Conservation (phyloP, 129 eudicot genomes). For the Flaveria trinervia region DNA sequence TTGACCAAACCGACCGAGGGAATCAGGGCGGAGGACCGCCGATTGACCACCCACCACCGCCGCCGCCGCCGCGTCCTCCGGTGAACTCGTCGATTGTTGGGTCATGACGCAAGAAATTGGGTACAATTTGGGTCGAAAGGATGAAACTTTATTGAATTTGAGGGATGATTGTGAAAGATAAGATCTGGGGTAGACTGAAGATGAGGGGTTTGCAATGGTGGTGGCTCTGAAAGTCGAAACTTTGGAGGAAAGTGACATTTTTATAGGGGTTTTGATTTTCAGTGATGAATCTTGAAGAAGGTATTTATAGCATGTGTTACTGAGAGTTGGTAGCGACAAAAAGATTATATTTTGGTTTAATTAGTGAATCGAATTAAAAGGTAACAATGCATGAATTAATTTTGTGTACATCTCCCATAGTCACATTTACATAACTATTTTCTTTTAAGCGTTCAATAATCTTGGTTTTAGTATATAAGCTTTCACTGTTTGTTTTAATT, state of each 20-base stretch:
- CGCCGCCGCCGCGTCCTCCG: background rate
- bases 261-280: background rate
- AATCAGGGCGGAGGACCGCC: constrained; percentile 60
- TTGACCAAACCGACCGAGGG: constrained; percentile 82
- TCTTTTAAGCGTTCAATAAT: too few species aligned
- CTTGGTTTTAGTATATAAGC: too few species aligned
- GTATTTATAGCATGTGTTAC: background rate
- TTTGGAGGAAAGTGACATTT: constrained; percentile 2
- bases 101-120: constrained; percentile 20
- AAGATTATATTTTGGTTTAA: background rate
- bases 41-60: background rate
- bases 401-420: background rate
- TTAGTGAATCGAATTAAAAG: background rate
- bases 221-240: constrained; percentile 5
- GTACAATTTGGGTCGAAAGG: background rate
- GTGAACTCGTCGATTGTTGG: background rate
- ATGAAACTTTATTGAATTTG: background rate
- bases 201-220: background rate
- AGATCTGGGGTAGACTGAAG: background rate
- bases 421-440: too few species aligned
- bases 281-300: background rate
- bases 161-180: constrained; percentile 7
- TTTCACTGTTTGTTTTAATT: too few species aligned
- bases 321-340: background rate
- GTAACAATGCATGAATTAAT: background rate